phyloP scores from a whole-genome alignment of 805 yeast genomes.

The Yarrowia deformans region DNA sequence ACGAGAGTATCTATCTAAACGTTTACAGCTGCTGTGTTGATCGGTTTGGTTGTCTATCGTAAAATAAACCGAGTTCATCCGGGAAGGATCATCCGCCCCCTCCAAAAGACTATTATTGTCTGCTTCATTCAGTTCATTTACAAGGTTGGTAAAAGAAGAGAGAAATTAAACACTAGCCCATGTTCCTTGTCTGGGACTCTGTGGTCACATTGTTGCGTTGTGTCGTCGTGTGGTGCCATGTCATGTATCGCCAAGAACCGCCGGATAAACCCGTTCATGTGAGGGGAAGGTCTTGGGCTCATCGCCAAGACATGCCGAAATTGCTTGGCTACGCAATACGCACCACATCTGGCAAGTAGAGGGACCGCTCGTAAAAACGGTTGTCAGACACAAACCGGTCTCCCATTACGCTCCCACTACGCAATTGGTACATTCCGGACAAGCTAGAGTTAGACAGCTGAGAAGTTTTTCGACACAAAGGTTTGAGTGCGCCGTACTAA shows the following conservation, averaged over 20 bases:
- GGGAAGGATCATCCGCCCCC: too few relatives aligned
- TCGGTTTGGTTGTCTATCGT: background rate
- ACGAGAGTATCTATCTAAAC: too few relatives aligned
- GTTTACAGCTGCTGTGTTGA: too few relatives aligned
- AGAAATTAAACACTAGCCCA: constrained; percentile 1
- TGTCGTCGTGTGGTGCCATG: background rate
- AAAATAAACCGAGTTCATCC: too few relatives aligned
- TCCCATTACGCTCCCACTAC: background rate
- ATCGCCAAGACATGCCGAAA: constrained; percentile 4
- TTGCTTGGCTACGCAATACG: too few relatives aligned
- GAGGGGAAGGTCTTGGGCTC: constrained; percentile 22
- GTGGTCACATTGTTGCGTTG: too few relatives aligned
- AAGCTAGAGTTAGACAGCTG: constrained; percentile 14
- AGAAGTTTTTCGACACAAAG: background rate
- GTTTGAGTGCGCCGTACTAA: constrained; percentile 22
- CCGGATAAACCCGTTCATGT: background rate
- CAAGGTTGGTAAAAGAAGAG: constrained; percentile 23
- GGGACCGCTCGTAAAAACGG: background rate
- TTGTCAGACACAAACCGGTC: background rate
- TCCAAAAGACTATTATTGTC: too few relatives aligned
- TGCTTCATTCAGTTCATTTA: background rate
- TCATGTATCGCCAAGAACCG: constrained; percentile 9
- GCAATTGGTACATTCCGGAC: constrained; percentile 17
- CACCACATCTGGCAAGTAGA: background rate
- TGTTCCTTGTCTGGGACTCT: background rate